Base-by-base conservation (phyloP, 2,329 filamentous ascomycete species). In the Epichloe coenophiala region DNA sequence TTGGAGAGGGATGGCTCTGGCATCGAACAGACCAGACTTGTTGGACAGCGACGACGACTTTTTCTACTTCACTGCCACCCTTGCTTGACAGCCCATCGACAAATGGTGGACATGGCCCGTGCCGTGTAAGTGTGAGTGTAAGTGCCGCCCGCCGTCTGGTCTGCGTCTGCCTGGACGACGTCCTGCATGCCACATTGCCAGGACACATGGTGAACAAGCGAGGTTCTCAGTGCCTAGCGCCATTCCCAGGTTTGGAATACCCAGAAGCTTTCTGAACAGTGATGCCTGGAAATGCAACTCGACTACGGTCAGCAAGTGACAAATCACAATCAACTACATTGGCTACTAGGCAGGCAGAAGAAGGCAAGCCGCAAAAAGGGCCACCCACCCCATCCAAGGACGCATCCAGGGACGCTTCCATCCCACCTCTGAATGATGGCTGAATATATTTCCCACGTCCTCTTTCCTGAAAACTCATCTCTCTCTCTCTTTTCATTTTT, bases 371-470 rank as follows among this genome's bases (percentile, higher is more conserved):
- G 23, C 23, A 23, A 23, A 23, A 17, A 36, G 2, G 33, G 12
- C 21, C 33, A 39, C 23, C 27, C 11, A 50, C n/a, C 27, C 8
- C 23, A 8, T 11, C 37, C 23, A 31, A 39, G 36, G 37, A 42
- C 27, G 23, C 23, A 27, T 27, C 23, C 23, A 38, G 31, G 36
- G 27, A 48, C 43, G 37, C 49, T 38, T 9, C 4, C 43, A 42
- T 43, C 49, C 43, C 43, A 46, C 49, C 49, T n/a, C 23, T 42
- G 11, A 39, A 9, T 8, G 8, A 31, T 3, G 13, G 36, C 12
- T 19, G 43, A 43, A 49, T 37, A 49, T 49, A 44, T 43, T 43
- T 36, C 37, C 33, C n/a, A 43, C n/a, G 23, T 44, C 47, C 47
- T 49, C 40, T 38, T 21, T 44, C 41, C 11, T 44, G 19, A 31